Base-by-base conservation (phyloP, 2,329 filamentous ascomycete species). In the Penicillium sp. region DNA sequence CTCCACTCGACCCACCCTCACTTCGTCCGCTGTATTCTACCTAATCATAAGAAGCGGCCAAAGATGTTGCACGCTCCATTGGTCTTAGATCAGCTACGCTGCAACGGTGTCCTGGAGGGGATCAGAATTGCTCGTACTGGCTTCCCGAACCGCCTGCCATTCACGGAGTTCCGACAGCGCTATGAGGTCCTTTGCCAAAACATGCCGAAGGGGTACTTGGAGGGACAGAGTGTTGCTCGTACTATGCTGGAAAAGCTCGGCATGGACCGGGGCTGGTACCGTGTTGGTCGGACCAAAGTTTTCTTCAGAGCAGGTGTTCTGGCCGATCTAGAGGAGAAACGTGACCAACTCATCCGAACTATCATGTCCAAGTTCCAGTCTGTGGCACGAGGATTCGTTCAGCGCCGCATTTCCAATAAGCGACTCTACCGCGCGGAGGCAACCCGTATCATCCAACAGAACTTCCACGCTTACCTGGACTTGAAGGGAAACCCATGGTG, bases 51-150 rank as follows among this genome's bases (percentile, higher is more conserved):
- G 77, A 99, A 99, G 77, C 85, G 88, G 25, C 91, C 94, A 0
- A 99, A 99, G 76, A 89, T 93, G 71, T 91, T 97, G 75, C 90
- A 89, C 70, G 91, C 90, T 3, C 86, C 92, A 2, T 84, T 99
- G n/a, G 95, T 99, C 2, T 83, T 99, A 6, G 94, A 99, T 69
- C 95, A 99, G 73, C 80, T 99, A n/a, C 87, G 94, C 52, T 99
- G 94, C 78, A 99, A 99, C 73, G 94, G 94, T 89, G 94, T 99
- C 3, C 82, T 99, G n/a, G 94, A 99, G 77, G 94, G 94, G 61
- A 99, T 99, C 70, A 86, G 94, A 60, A 99, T 99, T 74, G 94
- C 94, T 25, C 87, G 94, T 46, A 99, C 95, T 6, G 94, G 94
- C 25, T 99, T 99, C 73, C 94, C 94, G 50, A 99, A 99, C 72